Evolutionary conservation across 805 yeast genomes (phyloP).

Genomic region (Alloascoidea africana): DNA sequence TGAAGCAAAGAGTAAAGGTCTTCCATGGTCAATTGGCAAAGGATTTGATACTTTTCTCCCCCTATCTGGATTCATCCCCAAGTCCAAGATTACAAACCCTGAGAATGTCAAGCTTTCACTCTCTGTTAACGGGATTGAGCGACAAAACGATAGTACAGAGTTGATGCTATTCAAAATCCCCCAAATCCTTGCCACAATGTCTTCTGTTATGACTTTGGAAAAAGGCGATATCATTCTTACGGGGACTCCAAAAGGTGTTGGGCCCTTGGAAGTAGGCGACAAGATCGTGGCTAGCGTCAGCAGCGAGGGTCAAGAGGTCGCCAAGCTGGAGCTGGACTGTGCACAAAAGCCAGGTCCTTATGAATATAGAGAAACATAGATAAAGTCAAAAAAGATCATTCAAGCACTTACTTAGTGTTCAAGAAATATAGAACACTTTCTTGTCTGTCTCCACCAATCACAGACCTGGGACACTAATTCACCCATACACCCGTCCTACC

Average conservation of each 20-base stretch:
- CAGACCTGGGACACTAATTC: too few relatives aligned
- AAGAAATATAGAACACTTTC: too few relatives aligned
- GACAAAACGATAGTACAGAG: constrained; percentile 62
- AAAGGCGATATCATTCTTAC: constrained; percentile 86
- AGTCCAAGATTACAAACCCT: constrained; percentile 52
- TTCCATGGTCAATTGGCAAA: constrained; percentile 94
- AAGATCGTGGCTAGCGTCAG: constrained; percentile 45
- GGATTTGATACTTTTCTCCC: constrained; percentile 97
- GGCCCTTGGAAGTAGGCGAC: constrained; percentile 70
- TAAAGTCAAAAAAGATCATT: too few relatives aligned
- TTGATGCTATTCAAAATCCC: constrained; percentile 86
- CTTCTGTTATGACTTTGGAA: constrained; percentile 80
- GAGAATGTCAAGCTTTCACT: constrained; percentile 50
- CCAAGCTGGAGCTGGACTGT: constrained; percentile 33
- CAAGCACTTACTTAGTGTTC: too few relatives aligned
- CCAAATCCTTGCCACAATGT: constrained; percentile 62
- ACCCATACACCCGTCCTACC: too few relatives aligned
- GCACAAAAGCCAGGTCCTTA: constrained; percentile 47
- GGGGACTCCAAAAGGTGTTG: constrained; percentile 98
- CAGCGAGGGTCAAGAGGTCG: constrained; percentile 39
- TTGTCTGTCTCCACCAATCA: too few relatives aligned
- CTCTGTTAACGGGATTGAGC: constrained; percentile 51
- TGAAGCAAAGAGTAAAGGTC: constrained; percentile 83
- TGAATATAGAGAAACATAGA: constrained; percentile 30
- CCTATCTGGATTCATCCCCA: constrained; percentile 58